Evolutionary conservation across 2,329 filamentous ascomycete genomes (phyloP), one percentile per base, ranked within the genome.

Genomic region (Colletotrichum chrysophilum): DNA sequence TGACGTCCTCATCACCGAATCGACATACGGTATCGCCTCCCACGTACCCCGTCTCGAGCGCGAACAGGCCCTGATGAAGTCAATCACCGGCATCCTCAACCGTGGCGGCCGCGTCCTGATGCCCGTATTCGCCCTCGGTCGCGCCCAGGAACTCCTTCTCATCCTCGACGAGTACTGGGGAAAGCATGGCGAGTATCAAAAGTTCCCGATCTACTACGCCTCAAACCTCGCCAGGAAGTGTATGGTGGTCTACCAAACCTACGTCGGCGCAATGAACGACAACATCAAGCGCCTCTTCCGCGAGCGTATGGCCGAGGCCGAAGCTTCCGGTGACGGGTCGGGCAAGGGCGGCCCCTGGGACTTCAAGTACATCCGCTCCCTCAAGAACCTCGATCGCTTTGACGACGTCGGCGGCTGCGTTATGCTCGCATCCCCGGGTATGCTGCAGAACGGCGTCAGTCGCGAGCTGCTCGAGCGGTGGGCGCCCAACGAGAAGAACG

Each of bases 231-330:
- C 97, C 1, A 90, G 96, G 77, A 97, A 98, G 85, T 99, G 97
- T 86, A 99, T 99, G 97, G 92, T 98, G 34, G 96, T 98, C 5
- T 99, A 99, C 83, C 97, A 98, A 84, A 99, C 97, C 2, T 99
- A 98, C 81, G 95, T 98, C 65, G 95, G 96, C 65, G 96, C 96
- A 71, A 99, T 99, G 97, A 99, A 99, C 83, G 96, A 98, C 82
- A 98, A 98, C 81, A 98, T 99, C 88, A 98, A 98, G 84, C 92
- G 95, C 13, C 91, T 98, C n/a, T 98, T 98, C 85, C 91, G 94
- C 69, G 96, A 97, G 84, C 93, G 95, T 64, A 97, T 98, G 92
- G 95, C 95, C 5, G 95, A 98, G 83, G 95, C 95, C 12, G 95
- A 98, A 83, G 93, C 94, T 1, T 93, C 92, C 38, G 94, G 95